Conservation (phyloP, 805 yeast genomes). For the Saccharomycopsis sp. region DNA sequence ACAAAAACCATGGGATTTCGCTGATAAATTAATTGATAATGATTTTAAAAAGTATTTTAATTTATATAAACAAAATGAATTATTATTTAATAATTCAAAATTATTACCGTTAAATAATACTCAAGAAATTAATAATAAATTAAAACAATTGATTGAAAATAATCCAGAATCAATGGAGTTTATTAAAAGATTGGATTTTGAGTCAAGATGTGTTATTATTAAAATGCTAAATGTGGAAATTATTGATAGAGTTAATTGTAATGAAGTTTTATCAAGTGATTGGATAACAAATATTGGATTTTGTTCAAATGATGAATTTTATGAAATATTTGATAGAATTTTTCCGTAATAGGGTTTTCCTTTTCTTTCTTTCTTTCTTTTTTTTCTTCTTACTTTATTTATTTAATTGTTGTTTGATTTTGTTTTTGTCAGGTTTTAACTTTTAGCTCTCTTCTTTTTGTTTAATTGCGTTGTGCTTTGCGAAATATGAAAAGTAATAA, state of each 20-base stretch:
- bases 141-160: slow-evolving; percentile 10
- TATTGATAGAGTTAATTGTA: not conserved
- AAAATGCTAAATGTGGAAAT: slow-evolving; percentile 12
- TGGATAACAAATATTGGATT: slow-evolving; percentile 15
- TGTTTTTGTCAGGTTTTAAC: too few species aligned
- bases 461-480: too few species aligned
- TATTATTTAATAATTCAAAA: not conserved
- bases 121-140: slow-evolving; percentile 11
- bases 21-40: slow-evolving; percentile 8
- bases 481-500: too few species aligned
- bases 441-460: too few species aligned
- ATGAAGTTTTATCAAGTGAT: slow-evolving; percentile 2
- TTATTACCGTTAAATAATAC: slow-evolving; percentile 12
- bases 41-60: slow-evolving; percentile 6
- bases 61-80: slow-evolving; percentile 1
- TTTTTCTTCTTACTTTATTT: too few species aligned
- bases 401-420: too few species aligned
- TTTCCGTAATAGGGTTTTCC: too few species aligned
- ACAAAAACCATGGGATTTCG: slow-evolving; percentile 17
- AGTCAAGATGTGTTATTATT: slow-evolving; percentile 4
- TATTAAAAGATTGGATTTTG: slow-evolving; percentile 8
- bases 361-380: too few species aligned
- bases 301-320: slow-evolving; percentile 8
- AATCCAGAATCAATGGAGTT: slow-evolving; percentile 7
- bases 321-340: slow-evolving; percentile 4